phyloP scores from a whole-genome alignment of 176 grass and related monocot species.

The Phoenix roebelenii region DNA sequence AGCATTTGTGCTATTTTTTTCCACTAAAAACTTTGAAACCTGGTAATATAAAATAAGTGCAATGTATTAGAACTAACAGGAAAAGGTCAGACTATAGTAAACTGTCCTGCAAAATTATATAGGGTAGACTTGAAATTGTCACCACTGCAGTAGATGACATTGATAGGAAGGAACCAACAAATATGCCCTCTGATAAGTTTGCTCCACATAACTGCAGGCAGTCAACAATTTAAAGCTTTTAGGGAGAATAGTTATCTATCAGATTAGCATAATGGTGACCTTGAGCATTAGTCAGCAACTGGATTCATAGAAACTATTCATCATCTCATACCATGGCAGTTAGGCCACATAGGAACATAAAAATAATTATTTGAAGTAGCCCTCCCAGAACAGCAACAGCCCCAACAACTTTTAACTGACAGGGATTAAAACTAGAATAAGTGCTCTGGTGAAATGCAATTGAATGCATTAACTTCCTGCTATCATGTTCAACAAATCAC shows the following conservation, averaged over 20 bases:
- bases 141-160: constrained; percentile 99
- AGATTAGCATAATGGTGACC: no score
- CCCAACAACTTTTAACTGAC: constrained; percentile 82
- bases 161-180: constrained; percentile 97
- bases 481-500: constrained; percentile 5
- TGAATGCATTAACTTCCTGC: no score
- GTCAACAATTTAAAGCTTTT: constrained; percentile 1
- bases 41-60: constrained; percentile 19
- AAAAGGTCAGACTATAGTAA: no score
- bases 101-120: no score
- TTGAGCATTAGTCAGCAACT: background rate
- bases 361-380: constrained; percentile 90
- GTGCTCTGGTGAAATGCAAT: background rate
- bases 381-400: constrained; percentile 87
- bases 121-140: constrained; percentile 26
- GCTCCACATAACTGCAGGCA: constrained; percentile 71
- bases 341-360: constrained; percentile 96
- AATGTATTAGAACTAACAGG: constrained; percentile 2
- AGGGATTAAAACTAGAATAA: constrained; percentile 22
- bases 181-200: constrained; percentile 83
- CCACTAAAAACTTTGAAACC: constrained; percentile 91
- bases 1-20: constrained; percentile 75
- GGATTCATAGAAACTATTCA: background rate
- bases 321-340: constrained; percentile 65
- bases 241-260: no score